Conservation (phyloP, 805 yeast genomes). For the Metschnikowia amazonensis region DNA sequence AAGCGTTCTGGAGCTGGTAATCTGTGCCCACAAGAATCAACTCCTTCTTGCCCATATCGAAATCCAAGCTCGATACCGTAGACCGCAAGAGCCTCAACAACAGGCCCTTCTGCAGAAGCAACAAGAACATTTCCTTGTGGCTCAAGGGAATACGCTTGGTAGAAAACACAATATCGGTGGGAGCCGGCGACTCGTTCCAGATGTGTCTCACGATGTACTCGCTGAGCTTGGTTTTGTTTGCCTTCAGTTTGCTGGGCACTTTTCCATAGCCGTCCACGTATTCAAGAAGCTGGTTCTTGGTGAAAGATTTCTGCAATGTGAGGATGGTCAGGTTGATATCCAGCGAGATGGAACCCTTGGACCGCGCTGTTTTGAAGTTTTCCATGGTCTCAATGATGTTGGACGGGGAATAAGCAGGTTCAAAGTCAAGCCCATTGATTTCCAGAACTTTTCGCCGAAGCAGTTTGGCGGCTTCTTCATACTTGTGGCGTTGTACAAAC, state of each 20-base stretch:
- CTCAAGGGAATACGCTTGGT: slow-evolving; percentile 31
- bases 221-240: slow-evolving; percentile 19
- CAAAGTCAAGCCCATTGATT: slow-evolving; percentile 1
- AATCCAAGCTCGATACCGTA: slow-evolving; percentile 38
- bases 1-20: slow-evolving; percentile 41
- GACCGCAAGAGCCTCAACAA: slow-evolving; percentile 38
- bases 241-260: slow-evolving; percentile 2
- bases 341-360: neutral
- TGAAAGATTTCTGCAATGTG: slow-evolving; percentile 12
- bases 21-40: slow-evolving; percentile 40
- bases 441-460: neutral
- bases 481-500: slow-evolving; percentile 2
- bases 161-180: slow-evolving; percentile 25
- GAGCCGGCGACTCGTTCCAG: slow-evolving; percentile 33
- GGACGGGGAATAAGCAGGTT: neutral
- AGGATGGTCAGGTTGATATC: slow-evolving; percentile 8
- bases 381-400: slow-evolving; percentile 6
- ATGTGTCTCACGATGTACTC: slow-evolving; percentile 28
- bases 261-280: slow-evolving; percentile 9
- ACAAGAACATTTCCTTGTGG: slow-evolving; percentile 38
- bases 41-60: slow-evolving; percentile 26
- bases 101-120: slow-evolving; percentile 37
- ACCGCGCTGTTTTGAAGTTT: slow-evolving; percentile 4
- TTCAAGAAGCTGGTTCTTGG: slow-evolving; percentile 13
- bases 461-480: neutral